A percentile compares a stretch with the other conserved stretches of the same genome.
Evolutionary conservation across 2,329 filamentous ascomycete genomes (phyloP).

Genomic region (Pestalotiopsis sp.): DNA sequence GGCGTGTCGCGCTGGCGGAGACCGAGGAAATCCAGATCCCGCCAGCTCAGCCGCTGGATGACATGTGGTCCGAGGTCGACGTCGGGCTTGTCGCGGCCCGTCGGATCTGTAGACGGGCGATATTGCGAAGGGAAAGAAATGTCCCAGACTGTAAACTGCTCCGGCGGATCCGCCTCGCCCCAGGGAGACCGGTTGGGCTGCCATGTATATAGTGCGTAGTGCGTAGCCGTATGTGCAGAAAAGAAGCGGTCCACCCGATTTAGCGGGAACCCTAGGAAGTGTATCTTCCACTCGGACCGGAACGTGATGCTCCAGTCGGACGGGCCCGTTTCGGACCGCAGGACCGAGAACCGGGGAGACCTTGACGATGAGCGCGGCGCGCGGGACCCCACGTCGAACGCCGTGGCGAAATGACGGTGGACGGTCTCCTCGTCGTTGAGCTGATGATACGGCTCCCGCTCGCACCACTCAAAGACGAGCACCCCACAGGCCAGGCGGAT

Average conservation of each 20-base stretch:
- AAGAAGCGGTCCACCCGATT: constrained; percentile 64
- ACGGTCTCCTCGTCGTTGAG: constrained; percentile 53
- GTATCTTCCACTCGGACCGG: constrained; percentile 64
- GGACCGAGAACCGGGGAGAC: constrained; percentile 13
- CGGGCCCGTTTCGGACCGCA: constrained; percentile 11
- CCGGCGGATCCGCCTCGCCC: constrained; percentile 59
- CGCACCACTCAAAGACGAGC: constrained; percentile 69
- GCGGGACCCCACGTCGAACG: constrained; percentile 50
- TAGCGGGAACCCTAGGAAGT: constrained; percentile 58
- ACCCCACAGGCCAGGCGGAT: constrained; percentile 55
- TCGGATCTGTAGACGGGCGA: constrained; percentile 52
- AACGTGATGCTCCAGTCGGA: constrained; percentile 48
- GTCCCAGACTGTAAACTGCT: constrained; percentile 63
- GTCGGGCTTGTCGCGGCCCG: constrained; percentile 39
- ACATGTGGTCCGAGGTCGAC: constrained; percentile 42
- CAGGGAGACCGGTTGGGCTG: constrained; percentile 59
- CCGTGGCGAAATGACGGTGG: constrained; percentile 62
- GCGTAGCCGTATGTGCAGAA: constrained; percentile 59
- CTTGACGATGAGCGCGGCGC: constrained; percentile 14
- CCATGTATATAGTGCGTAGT: constrained; percentile 67
- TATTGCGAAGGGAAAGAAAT: constrained; percentile 53
- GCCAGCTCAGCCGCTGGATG: constrained; percentile 51
- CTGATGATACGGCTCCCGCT: constrained; percentile 52
- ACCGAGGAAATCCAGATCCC: constrained; percentile 54
- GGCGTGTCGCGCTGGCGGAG: constrained; percentile 57